Evolutionary conservation across 805 yeast species (phyloP), one percentile per base, ranked within the genome.

Genomic region (Zygotorulaspora chibaensis): DNA sequence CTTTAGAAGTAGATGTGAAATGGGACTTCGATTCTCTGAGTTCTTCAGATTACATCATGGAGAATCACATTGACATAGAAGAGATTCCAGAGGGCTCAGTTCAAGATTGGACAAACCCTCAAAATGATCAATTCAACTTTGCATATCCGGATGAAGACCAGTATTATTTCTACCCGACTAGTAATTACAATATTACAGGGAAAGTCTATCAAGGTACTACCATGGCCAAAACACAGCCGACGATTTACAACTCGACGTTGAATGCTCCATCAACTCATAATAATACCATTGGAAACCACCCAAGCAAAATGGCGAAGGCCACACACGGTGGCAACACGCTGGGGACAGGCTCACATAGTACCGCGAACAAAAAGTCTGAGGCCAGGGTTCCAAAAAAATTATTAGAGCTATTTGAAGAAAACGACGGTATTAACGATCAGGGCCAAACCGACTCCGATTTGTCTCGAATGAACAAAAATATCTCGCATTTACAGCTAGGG

Each of bases 21-120:
- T 88, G 96, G 96, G 96, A 88, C 66, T 88, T 88, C 58, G 96
- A 88, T 63, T 84, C 93, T 0, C 67, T 87, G 44, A 82, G 84
- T 58, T 77, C 84, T 35, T 74, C 80, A 28, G 91, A 85, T 51
- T 85, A 84, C 60, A 81, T 85, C 28, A 65, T 84, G 40, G 89
- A 83, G 41, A 83, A 83, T 61, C 86, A 82, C 43, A 80, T 83
- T 36, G 74, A 78, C 48, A 54, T 71, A 6, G 68, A 60, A 45
- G 64, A 53, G 59, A 71, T 58, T 17, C 54, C 62, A 8, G 67
- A 59, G 38, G 68, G 62, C 30, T 38, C 53, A 4, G 40, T 36
- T 1, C 34, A 41, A 9, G 64, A 61, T 35, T 63, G 66, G 65
- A 31, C 48, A 1, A 51, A 36, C 12, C 52, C 56, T 12, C 54